These are phyloP conservation scores for Dorcoceras hygrometricum DNA, from an alignment of 257 asterid genomes.

Conservation along the genomic window DNA sequence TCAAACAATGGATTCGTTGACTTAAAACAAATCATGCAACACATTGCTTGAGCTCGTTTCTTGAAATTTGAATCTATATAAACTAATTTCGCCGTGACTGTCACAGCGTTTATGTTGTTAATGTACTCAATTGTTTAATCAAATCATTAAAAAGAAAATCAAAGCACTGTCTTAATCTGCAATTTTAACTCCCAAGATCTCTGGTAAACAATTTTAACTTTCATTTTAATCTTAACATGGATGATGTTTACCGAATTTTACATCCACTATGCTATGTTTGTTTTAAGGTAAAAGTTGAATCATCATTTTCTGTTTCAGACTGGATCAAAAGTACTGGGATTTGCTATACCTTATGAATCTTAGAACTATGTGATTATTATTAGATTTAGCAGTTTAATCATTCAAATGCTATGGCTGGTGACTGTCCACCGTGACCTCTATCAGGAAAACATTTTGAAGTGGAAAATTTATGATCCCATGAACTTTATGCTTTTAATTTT, in stretches of 20 bases:
- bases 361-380: not conserved
- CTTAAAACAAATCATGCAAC: not conserved
- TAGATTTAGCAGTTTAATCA: constrained; percentile 1
- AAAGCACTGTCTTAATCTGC: not conserved
- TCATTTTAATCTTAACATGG: not conserved
- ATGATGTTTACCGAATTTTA: not conserved
- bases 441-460: not conserved
- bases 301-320: not conserved
- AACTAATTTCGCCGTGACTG: not conserved
- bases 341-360: not conserved
- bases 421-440: constrained; percentile 1
- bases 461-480: not conserved
- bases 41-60: not conserved
- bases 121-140: not conserved
- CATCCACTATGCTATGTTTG: not conserved
- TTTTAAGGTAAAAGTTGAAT: constrained; percentile 10
- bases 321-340: not conserved
- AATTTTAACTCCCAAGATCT: not conserved
- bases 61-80: too few species aligned
- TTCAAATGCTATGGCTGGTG: constrained; percentile 15
- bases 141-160: not conserved
- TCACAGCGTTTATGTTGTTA: not conserved
- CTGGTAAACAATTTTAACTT: not conserved
- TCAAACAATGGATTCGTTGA: not conserved
- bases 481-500: not conserved